Base-by-base conservation (phyloP, 208 protist species). In the Crithidia sp. region DNA sequence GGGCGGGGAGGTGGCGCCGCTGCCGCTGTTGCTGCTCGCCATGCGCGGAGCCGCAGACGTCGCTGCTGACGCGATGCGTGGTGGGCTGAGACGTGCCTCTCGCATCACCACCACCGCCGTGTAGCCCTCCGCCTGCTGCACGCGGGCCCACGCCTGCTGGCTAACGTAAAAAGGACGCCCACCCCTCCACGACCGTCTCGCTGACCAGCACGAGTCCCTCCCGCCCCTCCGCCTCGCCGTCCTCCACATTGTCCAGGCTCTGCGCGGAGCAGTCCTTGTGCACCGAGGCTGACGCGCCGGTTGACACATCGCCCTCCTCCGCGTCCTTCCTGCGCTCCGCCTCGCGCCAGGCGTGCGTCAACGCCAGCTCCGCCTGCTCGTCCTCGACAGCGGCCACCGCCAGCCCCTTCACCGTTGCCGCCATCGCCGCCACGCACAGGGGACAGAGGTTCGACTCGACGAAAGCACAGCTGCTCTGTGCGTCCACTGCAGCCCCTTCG, bases 101-200 rank as follows among this genome's bases (percentile, higher is more conserved):
- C 65, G 55, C 61, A 85, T 69, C 72, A 73, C 70, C 52, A 84
- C 66, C 40, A 86, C 76, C 28, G 71, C 88, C 9, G 88, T 93
- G 64, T 85, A 89, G 39, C 88, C 88, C 39, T 89, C 83, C n/a
- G 63, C 57, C 67, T 82, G 60, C 45, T 76, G 69, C 19, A 91
- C 60, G 13, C 70, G 47, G 14, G 69, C 47, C 81, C 78, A 88
- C 17, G 41, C 61, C 8, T 44, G 47, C 62, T 83, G 74, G 28
- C 39, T 49, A 39, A 64, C 61, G 52, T 78, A 72, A 55, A 55
- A 76, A 85, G 2, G 77, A 61, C 60, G 85, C 81, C 86, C 86
- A 94, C n/a, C 74, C 82, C 37, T 75, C 77, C 16, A 82, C 71
- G 2, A 91, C 67, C 16, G 76, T 63, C 55, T 82, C 79, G 61